Percentiles rank a stretch among this genome's conserved stretches.
Conservation (phyloP, 805 yeast genomes). For the Candida maltosa region DNA sequence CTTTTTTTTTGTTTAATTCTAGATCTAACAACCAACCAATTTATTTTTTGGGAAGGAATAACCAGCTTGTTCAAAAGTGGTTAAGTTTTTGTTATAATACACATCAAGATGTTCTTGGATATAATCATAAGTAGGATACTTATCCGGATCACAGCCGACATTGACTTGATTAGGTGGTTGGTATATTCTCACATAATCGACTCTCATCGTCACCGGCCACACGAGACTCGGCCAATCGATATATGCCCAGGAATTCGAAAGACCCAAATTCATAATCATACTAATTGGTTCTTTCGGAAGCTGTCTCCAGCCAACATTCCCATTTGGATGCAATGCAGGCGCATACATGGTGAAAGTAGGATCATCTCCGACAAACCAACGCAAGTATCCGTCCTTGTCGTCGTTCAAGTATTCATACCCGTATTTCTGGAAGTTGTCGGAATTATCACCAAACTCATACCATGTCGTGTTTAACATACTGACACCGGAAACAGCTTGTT, state of each 20-base stretch:
- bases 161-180: slow-evolving; percentile 63
- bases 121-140: slow-evolving; percentile 78
- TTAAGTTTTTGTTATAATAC: slow-evolving; percentile 61
- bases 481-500: slow-evolving; percentile 83
- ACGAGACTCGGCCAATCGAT: slow-evolving; percentile 78
- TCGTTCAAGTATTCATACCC: slow-evolving; percentile 77
- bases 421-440: slow-evolving; percentile 59
- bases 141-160: slow-evolving; percentile 78
- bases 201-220: slow-evolving; percentile 71
- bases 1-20: not conserved
- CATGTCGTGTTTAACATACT: slow-evolving; percentile 75
- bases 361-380: slow-evolving; percentile 76
- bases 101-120: slow-evolving; percentile 65
- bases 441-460: slow-evolving; percentile 64
- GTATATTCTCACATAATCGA: slow-evolving; percentile 83
- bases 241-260: slow-evolving; percentile 86
- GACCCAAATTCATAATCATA: slow-evolving; percentile 76
- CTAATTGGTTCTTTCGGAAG: slow-evolving; percentile 90
- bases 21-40: slow-evolving; percentile 15
- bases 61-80: slow-evolving; percentile 73
- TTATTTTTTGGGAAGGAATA: slow-evolving; percentile 39
- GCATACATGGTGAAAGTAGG: slow-evolving; percentile 73
- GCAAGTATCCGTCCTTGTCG: slow-evolving; percentile 63
- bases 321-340: slow-evolving; percentile 77
- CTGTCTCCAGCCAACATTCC: slow-evolving; percentile 77